These are phyloP conservation scores for Brassica juncea DNA, from an alignment of 345 rosid species.

Conservation along the genomic window DNA sequence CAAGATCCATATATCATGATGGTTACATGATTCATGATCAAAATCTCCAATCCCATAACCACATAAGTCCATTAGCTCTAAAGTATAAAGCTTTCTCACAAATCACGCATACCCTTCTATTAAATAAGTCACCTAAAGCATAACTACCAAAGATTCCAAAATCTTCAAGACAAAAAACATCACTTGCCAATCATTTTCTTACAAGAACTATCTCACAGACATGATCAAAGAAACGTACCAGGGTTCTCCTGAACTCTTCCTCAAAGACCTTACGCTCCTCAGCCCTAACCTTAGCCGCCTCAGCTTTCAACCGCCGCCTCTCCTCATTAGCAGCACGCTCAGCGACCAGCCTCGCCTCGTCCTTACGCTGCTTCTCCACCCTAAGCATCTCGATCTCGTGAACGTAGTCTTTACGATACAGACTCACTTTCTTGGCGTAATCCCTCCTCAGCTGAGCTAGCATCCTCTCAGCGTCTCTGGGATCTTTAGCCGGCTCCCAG, in stretches of 20 bases:
- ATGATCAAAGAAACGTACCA: constrained; percentile 37
- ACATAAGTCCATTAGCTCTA: background rate
- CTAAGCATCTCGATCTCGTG: constrained; percentile 68
- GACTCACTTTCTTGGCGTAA: constrained; percentile 74
- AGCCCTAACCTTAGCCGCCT: constrained; percentile 76
- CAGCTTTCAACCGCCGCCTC: constrained; percentile 72
- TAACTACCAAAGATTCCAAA: background rate
- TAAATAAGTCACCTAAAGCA: background rate
- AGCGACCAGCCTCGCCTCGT: constrained; percentile 70
- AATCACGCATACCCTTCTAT: background rate
- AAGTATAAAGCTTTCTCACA: background rate
- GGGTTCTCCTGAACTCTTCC: constrained; percentile 57
- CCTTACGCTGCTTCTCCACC: constrained; percentile 76
- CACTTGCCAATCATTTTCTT: background rate
- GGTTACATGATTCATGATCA: background rate
- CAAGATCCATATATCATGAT: background rate
- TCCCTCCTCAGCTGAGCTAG: constrained; percentile 67
- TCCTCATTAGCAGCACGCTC: constrained; percentile 76
- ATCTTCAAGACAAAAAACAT: background rate
- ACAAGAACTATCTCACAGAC: constrained; percentile 11
- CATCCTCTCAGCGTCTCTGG: constrained; percentile 69
- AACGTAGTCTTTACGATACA: constrained; percentile 62
- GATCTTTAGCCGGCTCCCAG: constrained; percentile 67
- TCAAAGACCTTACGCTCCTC: constrained; percentile 68
- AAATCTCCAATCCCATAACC: background rate